A percentile compares a stretch with the other conserved stretches of the same genome.
phyloP scores from a whole-genome alignment of 805 yeast genomes.

The Kuraishia molischiana region DNA sequence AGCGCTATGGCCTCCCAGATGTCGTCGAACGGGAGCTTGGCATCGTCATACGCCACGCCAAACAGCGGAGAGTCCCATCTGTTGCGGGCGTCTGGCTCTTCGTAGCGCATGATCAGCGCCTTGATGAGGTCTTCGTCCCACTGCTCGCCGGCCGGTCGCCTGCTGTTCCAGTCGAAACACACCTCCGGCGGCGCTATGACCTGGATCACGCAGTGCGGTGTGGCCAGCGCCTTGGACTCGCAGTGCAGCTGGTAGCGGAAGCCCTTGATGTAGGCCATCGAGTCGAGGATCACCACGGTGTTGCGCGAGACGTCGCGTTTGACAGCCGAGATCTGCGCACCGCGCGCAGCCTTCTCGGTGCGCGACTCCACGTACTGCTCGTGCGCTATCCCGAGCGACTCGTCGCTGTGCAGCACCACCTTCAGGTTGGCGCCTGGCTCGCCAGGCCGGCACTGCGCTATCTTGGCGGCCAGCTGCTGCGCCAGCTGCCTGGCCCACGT shows the following conservation, averaged over 20 bases:
- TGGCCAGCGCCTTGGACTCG: constrained; percentile 78
- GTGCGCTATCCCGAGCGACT: constrained; percentile 62
- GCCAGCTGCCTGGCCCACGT: constrained; percentile 55
- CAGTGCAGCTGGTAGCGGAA: constrained; percentile 90
- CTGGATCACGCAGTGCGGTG: constrained; percentile 78
- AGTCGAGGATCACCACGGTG: constrained; percentile 75
- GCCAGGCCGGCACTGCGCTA: constrained; percentile 26
- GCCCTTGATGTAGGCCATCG: constrained; percentile 87
- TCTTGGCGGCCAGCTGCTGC: constrained; percentile 33
- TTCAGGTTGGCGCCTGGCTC: constrained; percentile 46
- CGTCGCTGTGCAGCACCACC: constrained; percentile 70
- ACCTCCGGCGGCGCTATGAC: constrained; percentile 57
- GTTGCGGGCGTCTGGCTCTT: constrained; percentile 79
- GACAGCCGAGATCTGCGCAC: constrained; percentile 81
- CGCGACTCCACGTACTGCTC: constrained; percentile 60
- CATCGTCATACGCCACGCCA: constrained; percentile 51
- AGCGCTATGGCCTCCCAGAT: constrained; percentile 57
- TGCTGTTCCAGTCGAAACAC: constrained; percentile 54
- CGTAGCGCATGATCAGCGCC: constrained; percentile 73
- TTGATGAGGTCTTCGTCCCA: constrained; percentile 58
- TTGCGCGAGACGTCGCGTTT: constrained; percentile 65
- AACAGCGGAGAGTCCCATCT: constrained; percentile 95
- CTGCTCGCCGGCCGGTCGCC: constrained; percentile 19
- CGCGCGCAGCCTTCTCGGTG: constrained; percentile 74
- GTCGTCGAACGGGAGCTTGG: constrained; percentile 49